phyloP scores from a whole-genome alignment of 306 rosid genomes.

The Lathyrus tuberosus region DNA sequence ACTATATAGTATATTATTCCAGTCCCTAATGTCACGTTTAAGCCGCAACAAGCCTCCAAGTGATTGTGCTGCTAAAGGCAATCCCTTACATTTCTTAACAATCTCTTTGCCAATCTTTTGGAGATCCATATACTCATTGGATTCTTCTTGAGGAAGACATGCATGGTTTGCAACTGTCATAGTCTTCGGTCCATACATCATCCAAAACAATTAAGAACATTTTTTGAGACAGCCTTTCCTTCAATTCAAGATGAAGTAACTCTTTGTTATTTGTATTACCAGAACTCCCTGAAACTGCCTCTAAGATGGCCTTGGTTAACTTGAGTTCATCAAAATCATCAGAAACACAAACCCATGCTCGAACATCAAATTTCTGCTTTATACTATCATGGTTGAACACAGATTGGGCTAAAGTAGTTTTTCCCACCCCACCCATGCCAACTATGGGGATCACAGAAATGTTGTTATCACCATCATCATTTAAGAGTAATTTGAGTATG shows the following conservation, averaged over 20 bases:
- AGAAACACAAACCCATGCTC: constrained; percentile 20
- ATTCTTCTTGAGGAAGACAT: not conserved
- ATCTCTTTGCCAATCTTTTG: not conserved
- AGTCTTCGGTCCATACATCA: not conserved
- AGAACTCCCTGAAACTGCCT: not conserved
- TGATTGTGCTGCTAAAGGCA: constrained; percentile 27
- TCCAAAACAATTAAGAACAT: constrained; percentile 20
- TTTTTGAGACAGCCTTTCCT: not conserved
- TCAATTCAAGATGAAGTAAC: not conserved
- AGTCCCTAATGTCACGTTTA: not conserved
- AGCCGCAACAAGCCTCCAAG: constrained; percentile 14
- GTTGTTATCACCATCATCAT: no score
- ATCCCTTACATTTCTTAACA: constrained; percentile 17
- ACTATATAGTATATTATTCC: not conserved
- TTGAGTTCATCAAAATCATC: constrained; percentile 3
- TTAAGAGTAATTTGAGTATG: no score
- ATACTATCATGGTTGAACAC: no score
- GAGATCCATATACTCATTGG: not conserved
- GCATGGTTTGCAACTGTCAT: not conserved
- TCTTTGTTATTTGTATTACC: not conserved
- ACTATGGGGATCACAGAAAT: no score
- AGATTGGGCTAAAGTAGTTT: no score
- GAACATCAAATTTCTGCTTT: no score
- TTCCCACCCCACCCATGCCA: no score
- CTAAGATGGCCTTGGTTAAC: not conserved